Base-by-base conservation (phyloP, 306 rosid genomes). In the Quercus rubra region DNA sequence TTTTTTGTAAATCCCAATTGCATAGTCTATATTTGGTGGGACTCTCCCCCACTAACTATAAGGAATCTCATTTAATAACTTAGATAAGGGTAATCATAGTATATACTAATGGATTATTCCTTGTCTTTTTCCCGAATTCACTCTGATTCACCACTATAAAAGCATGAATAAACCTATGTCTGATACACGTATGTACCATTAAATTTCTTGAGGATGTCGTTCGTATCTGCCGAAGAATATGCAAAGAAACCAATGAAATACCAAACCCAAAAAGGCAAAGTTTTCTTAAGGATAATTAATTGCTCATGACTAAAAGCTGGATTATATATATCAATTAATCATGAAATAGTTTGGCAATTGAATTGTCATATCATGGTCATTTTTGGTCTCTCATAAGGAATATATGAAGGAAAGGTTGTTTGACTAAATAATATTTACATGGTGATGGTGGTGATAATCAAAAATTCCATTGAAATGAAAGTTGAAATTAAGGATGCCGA, bases 361-460 rank as follows among this genome's bases (percentile, higher is more conserved):
- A 15, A 1, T 66, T 30, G 71, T 66, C 71, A 31, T 30, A 6
- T 66, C 71, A 31, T 23, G 31, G 35, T 23, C 67, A 21, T 9
- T 8, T 12, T 0, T 12, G 27, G 33, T 3, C 17, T 61, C 67
- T 10, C 18, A 61, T 11, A 4, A 19, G 20, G 17, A 27, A 5
- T 66, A 27, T 15, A 28, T 27, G 56, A 71, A 73, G 11, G n/a
- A 49, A 49, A 12, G 15, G 17, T 49, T 13, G 19, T 66, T 79
- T 75, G 81, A 83, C 81, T 14, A 38, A 27, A 49, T 12, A 77
- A 27, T 20, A 79, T 66, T 69, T 74, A 2, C 25, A 51, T 62
- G 63, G 51, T 80, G 71, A 13, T 55, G 58, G 91, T 89, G 92
- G 83, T 58, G 62, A 69, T 83, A 86, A 82, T 86, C 92, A 86